Evolutionary conservation across 2,329 filamentous ascomycete genomes (phyloP).

Genomic region (Sporothrix inflata): DNA sequence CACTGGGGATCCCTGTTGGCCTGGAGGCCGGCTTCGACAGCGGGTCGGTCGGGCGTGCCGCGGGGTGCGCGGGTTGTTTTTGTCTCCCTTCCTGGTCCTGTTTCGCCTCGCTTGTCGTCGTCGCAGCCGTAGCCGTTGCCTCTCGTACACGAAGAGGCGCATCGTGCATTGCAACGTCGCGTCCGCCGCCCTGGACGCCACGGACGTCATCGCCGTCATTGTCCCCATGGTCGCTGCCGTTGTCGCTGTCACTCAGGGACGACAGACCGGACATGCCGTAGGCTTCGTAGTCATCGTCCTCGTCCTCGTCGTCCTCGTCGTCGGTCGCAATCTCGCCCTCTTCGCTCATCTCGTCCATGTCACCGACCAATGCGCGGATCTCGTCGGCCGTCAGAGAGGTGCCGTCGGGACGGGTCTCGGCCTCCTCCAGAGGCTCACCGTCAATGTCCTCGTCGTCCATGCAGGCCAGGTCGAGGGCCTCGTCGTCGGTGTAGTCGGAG

Average conservation of each 20-base stretch:
- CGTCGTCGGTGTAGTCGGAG: conserved; percentile 38
- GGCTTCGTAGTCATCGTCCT: conserved; percentile 22
- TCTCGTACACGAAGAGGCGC: not conserved
- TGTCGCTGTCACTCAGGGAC: conserved; percentile 13
- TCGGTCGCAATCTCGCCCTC: conserved; percentile 34
- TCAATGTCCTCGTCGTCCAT: conserved; percentile 51
- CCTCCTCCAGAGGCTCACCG: conserved; percentile 46
- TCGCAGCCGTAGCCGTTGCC: not conserved
- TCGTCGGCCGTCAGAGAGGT: conserved; percentile 45
- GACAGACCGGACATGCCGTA: conserved; percentile 20
- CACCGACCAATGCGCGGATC: conserved; percentile 26
- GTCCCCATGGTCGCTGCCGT: not conserved
- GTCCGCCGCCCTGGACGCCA: not conserved
- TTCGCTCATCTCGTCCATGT: conserved; percentile 32
- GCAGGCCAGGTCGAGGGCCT: conserved; percentile 53
- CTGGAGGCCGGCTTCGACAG: not conserved
- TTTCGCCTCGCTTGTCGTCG: not conserved
- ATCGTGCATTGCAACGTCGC: conserved; percentile 21
- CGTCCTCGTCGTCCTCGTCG: conserved; percentile 15
- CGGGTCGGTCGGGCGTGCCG: not conserved
- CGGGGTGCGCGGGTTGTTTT: not conserved
- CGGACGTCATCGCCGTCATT: not conserved
- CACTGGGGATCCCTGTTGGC: not conserved
- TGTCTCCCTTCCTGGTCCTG: not conserved
- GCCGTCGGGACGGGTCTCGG: conserved; percentile 37